A percentile compares a stretch with the other conserved stretches of the same genome.
phyloP scores from a whole-genome alignment of 2,329 filamentous ascomycete genomes.

The Trichoderma citrinoviride region DNA sequence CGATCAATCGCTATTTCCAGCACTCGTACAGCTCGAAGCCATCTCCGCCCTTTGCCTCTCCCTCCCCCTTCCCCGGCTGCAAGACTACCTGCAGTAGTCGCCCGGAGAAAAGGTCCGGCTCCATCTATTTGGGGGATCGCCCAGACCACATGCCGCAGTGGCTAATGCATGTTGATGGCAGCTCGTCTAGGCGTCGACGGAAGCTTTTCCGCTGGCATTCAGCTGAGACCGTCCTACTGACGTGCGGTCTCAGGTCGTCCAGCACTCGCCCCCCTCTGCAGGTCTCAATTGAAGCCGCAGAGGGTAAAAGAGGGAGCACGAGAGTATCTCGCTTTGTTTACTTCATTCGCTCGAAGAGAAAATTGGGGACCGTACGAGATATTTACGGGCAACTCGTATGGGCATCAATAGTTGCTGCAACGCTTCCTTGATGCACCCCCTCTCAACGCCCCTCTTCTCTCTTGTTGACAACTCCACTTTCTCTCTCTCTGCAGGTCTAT shows the following conservation, averaged over 20 bases:
- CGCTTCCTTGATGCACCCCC: neutral
- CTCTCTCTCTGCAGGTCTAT: neutral
- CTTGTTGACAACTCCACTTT: conserved; percentile 1
- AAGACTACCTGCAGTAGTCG: neutral
- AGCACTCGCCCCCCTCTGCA: neutral
- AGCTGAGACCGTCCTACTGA: too few species aligned
- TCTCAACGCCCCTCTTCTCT: neutral
- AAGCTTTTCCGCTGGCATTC: neutral
- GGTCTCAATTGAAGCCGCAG: neutral
- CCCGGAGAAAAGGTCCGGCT: neutral
- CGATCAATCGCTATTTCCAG: neutral
- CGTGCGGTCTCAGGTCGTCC: neutral
- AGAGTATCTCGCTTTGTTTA: neutral
- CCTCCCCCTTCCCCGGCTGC: neutral
- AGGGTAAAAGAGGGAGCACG: neutral
- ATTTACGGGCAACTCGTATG: too few species aligned
- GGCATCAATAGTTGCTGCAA: too few species aligned
- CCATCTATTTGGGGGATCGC: conserved; percentile 13
- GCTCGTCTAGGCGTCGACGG: neutral
- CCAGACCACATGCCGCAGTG: neutral
- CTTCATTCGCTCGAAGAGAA: neutral
- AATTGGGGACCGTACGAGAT: neutral
- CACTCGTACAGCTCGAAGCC: neutral
- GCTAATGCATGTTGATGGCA: neutral
- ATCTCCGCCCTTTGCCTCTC: neutral